A percentile compares a stretch with the other conserved stretches of the same genome.
These are phyloP conservation scores for Trichoderma simmonsii DNA, from an alignment of 2,329 filamentous ascomycete species.

Conservation along the genomic window DNA sequence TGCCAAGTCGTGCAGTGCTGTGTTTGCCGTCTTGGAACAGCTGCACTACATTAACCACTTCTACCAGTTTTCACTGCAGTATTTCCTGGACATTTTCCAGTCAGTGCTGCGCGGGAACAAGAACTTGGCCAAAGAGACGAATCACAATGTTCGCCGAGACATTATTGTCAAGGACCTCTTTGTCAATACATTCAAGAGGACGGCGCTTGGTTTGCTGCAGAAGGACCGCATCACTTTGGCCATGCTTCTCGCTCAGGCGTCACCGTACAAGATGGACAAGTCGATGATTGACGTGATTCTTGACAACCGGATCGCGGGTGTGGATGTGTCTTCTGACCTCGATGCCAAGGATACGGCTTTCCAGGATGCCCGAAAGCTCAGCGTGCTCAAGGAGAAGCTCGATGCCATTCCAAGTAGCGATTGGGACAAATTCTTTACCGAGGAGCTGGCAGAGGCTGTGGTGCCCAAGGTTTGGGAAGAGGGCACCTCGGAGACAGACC, in stretches of 20 bases:
- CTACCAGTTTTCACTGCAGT: conserved; percentile 98
- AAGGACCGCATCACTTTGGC: conserved; percentile 92
- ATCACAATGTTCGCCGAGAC: conserved; percentile 77
- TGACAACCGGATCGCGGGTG: conserved; percentile 70
- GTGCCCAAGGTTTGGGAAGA: conserved; percentile 76
- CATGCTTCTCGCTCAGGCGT: conserved; percentile 90
- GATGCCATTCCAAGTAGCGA: conserved; percentile 57
- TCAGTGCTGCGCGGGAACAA: conserved; percentile 80
- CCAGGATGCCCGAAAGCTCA: conserved; percentile 63
- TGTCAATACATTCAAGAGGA: conserved; percentile 85
- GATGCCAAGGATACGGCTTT: conserved; percentile 67
- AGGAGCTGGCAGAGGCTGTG: conserved; percentile 81
- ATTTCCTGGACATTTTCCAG: conserved; percentile 97
- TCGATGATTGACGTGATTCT: conserved; percentile 81
- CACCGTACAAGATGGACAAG: conserved; percentile 96
- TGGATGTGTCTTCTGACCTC: conserved; percentile 70
- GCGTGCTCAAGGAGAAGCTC: conserved; percentile 70
- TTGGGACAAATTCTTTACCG: conserved; percentile 80
- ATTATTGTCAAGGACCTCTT: conserved; percentile 91
- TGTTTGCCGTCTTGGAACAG: conserved; percentile 95
- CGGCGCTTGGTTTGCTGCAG: conserved; percentile 87
- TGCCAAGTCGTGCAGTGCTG: conserved; percentile 90
- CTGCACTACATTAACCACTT: conserved; percentile 98
- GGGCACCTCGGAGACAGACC: conserved; percentile 61
- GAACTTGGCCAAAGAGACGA: conserved; percentile 64